A percentile compares a stretch with the other conserved stretches of the same genome.
Conservation (phyloP, 1,139 yeast species). For the Taiozyma onychis region DNA sequence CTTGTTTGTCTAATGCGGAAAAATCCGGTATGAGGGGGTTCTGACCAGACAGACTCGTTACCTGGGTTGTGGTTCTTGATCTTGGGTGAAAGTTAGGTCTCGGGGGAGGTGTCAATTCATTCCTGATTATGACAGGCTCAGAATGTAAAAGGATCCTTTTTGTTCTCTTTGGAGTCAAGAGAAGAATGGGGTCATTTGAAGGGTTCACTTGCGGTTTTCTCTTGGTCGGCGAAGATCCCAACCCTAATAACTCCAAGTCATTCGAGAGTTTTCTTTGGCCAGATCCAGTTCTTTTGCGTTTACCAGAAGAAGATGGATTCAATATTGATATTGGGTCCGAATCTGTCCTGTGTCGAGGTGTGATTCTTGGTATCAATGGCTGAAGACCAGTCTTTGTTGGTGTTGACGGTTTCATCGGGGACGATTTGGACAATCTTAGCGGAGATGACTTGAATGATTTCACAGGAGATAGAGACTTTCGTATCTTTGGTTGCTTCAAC, state of each 20-base stretch:
- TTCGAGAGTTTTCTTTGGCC: background rate
- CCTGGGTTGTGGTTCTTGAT: background rate
- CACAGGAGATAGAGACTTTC: conserved; percentile 26
- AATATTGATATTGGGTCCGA: conserved; percentile 17
- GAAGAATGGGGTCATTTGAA: background rate
- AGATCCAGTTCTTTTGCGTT: background rate
- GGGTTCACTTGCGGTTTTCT: background rate
- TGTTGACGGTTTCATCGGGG: conserved; percentile 37
- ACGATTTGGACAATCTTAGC: conserved; percentile 40
- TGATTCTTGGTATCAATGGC: background rate
- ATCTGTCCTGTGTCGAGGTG: background rate
- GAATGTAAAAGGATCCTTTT: background rate
- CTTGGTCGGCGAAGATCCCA: background rate
- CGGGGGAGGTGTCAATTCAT: background rate
- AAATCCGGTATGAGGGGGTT: background rate
- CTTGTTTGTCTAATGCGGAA: background rate
- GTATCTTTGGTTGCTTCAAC: conserved; percentile 26
- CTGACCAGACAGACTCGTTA: background rate
- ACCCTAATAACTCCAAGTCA: background rate
- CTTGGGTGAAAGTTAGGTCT: background rate
- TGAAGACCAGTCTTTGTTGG: background rate
- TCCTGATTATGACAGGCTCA: background rate
- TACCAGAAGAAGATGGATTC: conserved; percentile 1
- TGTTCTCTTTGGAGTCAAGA: background rate
- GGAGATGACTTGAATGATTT: background rate